Percentiles rank a stretch among this genome's conserved stretches.
Evolutionary conservation across 2,329 filamentous ascomycete genomes (phyloP).

Genomic region (Elsinoe batatas): DNA sequence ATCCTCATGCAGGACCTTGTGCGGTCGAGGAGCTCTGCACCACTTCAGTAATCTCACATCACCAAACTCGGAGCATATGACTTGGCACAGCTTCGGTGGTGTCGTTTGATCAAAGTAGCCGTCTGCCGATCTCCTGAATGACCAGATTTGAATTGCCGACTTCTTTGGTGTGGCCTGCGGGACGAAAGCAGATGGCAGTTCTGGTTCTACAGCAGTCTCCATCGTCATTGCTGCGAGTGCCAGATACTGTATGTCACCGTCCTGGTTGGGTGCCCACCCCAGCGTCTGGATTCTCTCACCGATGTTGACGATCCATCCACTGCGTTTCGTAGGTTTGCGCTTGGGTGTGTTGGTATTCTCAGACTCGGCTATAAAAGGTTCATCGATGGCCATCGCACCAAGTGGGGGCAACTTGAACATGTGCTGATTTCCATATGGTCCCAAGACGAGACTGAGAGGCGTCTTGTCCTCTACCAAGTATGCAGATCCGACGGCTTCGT

Average conservation of each 20-base stretch:
- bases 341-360: conserved; percentile 16
- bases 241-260: conserved; percentile 45
- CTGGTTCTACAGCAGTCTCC: conserved; percentile 27
- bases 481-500: conserved; percentile 27
- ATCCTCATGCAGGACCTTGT: conserved; percentile 25
- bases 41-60: conserved; percentile 46
- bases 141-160: conserved; percentile 50
- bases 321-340: conserved; percentile 27
- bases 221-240: conserved; percentile 33
- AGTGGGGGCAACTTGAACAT: conserved; percentile 34
- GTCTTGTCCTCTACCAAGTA: conserved; percentile 34
- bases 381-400: conserved; percentile 35
- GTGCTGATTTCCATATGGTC: conserved; percentile 37
- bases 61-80: conserved; percentile 50
- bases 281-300: conserved; percentile 44
- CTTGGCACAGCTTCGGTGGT: conserved; percentile 38
- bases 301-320: conserved; percentile 48
- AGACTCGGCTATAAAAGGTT: conserved; percentile 16
- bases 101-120: conserved; percentile 34
- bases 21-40: conserved; percentile 40
- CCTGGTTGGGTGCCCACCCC: conserved; percentile 35
- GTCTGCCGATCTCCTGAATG: conserved; percentile 35
- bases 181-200: conserved; percentile 40
- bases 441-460: conserved; percentile 40
- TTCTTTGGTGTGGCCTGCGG: conserved; percentile 38